These are phyloP conservation scores for Hypoxylon sp. DNA, from an alignment of 2,329 filamentous ascomycete species.

Conservation along the genomic window DNA sequence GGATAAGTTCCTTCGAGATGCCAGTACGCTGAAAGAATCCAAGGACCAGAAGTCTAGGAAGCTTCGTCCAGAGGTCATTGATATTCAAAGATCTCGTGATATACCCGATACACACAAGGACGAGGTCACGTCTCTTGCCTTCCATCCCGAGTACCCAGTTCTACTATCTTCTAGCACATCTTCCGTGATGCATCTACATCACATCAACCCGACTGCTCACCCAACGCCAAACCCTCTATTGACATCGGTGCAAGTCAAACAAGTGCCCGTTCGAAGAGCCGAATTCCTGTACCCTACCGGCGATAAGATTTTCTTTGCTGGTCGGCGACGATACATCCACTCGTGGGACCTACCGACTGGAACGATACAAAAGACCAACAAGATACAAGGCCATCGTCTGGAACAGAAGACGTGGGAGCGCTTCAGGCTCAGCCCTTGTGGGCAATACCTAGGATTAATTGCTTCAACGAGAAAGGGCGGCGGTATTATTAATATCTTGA, in stretches of 20 bases:
- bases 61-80: slow-evolving; percentile 87
- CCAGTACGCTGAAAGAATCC: slow-evolving; percentile 73
- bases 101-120: slow-evolving; percentile 84
- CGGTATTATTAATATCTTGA: slow-evolving; percentile 88
- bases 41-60: slow-evolving; percentile 73
- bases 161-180: slow-evolving; percentile 90
- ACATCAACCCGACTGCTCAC: slow-evolving; percentile 81
- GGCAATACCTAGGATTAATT: slow-evolving; percentile 85
- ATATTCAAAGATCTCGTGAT: slow-evolving; percentile 91
- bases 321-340: slow-evolving; percentile 92
- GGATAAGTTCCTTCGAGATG: slow-evolving; percentile 83
- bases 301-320: slow-evolving; percentile 88
- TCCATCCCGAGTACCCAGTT: slow-evolving; percentile 90
- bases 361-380: slow-evolving; percentile 83
- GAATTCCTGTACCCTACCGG: slow-evolving; percentile 81
- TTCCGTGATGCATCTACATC: slow-evolving; percentile 89
- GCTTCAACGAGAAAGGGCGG: slow-evolving; percentile 87
- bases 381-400: slow-evolving; percentile 80
- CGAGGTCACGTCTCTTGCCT: slow-evolving; percentile 84
- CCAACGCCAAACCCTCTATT: slow-evolving; percentile 88
- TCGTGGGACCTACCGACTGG: slow-evolving; percentile 91
- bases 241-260: slow-evolving; percentile 88
- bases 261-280: slow-evolving; percentile 86
- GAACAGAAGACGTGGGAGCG: slow-evolving; percentile 93
- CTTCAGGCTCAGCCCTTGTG: slow-evolving; percentile 90